Conservation (phyloP, 2,329 filamentous ascomycete genomes). For the Claviceps cyperi region DNA sequence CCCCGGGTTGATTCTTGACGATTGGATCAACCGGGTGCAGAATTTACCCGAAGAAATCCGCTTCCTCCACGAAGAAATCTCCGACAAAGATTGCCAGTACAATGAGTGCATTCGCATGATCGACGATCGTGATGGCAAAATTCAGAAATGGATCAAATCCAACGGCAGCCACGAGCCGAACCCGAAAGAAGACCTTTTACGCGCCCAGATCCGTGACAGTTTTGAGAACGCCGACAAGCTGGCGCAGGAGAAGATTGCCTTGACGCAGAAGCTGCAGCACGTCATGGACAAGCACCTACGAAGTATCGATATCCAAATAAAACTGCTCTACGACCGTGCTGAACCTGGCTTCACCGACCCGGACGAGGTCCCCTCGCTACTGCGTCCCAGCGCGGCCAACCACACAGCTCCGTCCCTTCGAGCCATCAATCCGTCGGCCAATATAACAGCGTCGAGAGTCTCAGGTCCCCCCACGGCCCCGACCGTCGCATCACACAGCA, state of each 20-base stretch:
- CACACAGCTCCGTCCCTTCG: slow-evolving; percentile 26
- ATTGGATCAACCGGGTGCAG: slow-evolving; percentile 60
- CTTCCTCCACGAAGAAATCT: slow-evolving; percentile 71
- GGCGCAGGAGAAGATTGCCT: slow-evolving; percentile 58
- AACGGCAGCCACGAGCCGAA: slow-evolving; percentile 62
- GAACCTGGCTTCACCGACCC: slow-evolving; percentile 48
- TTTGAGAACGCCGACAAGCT: slow-evolving; percentile 55
- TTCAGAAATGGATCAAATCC: slow-evolving; percentile 69
- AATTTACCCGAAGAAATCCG: slow-evolving; percentile 73
- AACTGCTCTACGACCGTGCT: slow-evolving; percentile 43
- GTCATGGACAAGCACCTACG: slow-evolving; percentile 48
- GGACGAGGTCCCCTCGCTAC: slow-evolving; percentile 47
- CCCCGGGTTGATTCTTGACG: slow-evolving; percentile 58
- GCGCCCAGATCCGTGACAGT: slow-evolving; percentile 50
- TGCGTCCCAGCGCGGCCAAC: slow-evolving; percentile 44
- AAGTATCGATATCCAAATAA: slow-evolving; percentile 49
- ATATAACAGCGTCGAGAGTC: slow-evolving; percentile 10
- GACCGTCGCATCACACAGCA: slow-evolving; percentile 19
- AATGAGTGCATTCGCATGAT: slow-evolving; percentile 55
- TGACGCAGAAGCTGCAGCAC: slow-evolving; percentile 49
- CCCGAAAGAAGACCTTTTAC: slow-evolving; percentile 58
- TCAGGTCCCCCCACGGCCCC: slow-evolving; percentile 14
- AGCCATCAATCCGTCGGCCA: slow-evolving; percentile 28
- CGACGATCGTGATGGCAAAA: slow-evolving; percentile 54
- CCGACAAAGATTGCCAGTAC: slow-evolving; percentile 62